Percentiles rank a stretch among this genome's conserved stretches.
Conservation (phyloP, 768 basidiomycete genomes). For the Pilatotrama ljubarskyi region DNA sequence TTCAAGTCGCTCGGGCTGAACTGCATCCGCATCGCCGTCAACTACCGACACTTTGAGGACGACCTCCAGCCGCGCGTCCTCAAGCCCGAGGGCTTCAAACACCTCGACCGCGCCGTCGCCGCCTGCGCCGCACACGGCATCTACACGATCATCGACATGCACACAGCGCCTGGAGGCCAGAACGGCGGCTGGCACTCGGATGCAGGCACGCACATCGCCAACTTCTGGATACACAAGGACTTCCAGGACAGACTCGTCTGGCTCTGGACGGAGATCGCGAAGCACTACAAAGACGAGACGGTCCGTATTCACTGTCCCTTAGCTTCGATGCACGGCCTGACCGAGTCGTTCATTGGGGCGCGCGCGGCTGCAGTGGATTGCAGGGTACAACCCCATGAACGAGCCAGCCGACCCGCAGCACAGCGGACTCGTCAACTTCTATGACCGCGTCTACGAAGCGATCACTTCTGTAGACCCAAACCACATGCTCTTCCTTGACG, state of each 20-base stretch:
- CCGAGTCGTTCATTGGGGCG: not conserved
- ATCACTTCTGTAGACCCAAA: slow-evolving; percentile 69
- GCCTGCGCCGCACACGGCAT: slow-evolving; percentile 76
- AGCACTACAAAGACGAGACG: slow-evolving; percentile 67
- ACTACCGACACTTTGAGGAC: slow-evolving; percentile 77
- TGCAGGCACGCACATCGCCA: slow-evolving; percentile 65
- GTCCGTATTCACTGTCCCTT: not conserved
- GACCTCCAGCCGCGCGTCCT: slow-evolving; percentile 81
- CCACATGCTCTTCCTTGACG: slow-evolving; percentile 79
- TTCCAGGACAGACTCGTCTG: slow-evolving; percentile 78
- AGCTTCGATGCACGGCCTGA: not conserved
- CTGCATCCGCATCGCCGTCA: slow-evolving; percentile 76
- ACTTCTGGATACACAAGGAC: slow-evolving; percentile 83
- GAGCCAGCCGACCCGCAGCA: slow-evolving; percentile 77
- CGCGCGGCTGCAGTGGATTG: slow-evolving; percentile 56
- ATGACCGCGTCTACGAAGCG: slow-evolving; percentile 64
- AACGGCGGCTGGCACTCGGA: slow-evolving; percentile 83
- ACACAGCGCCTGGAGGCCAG: slow-evolving; percentile 74
- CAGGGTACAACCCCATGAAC: slow-evolving; percentile 85
- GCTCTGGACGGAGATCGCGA: slow-evolving; percentile 77
- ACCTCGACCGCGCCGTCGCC: slow-evolving; percentile 79
- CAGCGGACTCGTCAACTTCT: slow-evolving; percentile 62
- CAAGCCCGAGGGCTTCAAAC: slow-evolving; percentile 75
- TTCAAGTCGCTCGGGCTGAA: slow-evolving; percentile 81
- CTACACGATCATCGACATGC: slow-evolving; percentile 81